Percentiles rank a stretch among this genome's conserved stretches.
Evolutionary conservation across 1,284 basidiomycete species (phyloP).

Genomic region (Lignosus rhinocerotis): DNA sequence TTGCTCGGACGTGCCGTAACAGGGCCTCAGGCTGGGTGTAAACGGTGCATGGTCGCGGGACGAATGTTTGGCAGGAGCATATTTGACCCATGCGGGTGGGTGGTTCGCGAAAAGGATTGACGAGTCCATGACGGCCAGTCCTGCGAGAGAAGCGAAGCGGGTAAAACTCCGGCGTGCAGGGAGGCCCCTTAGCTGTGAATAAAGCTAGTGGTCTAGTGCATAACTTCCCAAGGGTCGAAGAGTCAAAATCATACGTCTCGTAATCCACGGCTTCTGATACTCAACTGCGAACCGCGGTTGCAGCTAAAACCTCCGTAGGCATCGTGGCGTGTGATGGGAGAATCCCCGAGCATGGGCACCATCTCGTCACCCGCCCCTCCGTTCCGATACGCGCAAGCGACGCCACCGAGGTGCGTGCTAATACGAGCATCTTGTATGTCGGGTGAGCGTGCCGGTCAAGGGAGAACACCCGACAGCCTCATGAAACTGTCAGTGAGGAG

Average conservation of each 20-base stretch:
- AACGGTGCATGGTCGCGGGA: background rate
- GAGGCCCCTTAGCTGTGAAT: too few relatives aligned
- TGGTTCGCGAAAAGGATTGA: background rate
- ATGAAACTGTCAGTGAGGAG: background rate
- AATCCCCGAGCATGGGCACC: background rate
- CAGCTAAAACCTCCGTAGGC: slow-evolving; percentile 5
- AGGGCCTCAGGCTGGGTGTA: background rate
- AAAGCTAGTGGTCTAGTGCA: too few relatives aligned
- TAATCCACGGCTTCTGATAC: slow-evolving; percentile 10
- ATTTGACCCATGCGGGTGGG: background rate
- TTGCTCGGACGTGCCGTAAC: slow-evolving; percentile 1
- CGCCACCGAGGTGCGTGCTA: too few relatives aligned
- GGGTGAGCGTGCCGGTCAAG: background rate
- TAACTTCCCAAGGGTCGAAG: background rate
- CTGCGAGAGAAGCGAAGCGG: background rate
- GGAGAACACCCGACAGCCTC: background rate
- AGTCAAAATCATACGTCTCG: slow-evolving; percentile 13
- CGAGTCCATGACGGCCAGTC: background rate
- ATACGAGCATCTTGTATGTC: background rate
- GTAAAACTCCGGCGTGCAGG: too few relatives aligned
- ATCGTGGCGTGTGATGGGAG: slow-evolving; percentile 13
- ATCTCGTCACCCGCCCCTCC: background rate
- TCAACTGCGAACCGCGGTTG: slow-evolving; percentile 5
- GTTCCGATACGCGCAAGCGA: background rate
- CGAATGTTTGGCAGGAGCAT: background rate